Evolutionary conservation across 2,329 filamentous ascomycete genomes (phyloP), one percentile per base, ranked within the genome.

Genomic region (Colletotrichum sp.): DNA sequence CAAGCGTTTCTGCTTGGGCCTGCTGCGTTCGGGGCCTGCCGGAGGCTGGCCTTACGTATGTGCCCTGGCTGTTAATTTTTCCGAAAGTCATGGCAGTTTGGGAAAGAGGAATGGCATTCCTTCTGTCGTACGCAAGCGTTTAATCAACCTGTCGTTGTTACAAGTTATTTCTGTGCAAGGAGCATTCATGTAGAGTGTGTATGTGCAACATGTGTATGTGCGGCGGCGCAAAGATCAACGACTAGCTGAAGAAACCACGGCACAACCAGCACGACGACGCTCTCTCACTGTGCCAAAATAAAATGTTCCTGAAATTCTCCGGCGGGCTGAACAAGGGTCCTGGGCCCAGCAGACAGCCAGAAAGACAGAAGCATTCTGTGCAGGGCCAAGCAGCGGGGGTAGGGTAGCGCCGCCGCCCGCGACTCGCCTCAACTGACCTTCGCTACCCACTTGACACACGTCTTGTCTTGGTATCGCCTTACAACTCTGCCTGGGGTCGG

Each of bases 381-480:
- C 29, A 30, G 57, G 27, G 57, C 27, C 59, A 62, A 44, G 39
- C 39, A 44, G 39, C 16, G 16, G n/a, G 8, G 39, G 39, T 0
- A 44, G 39, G 36, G 16, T 39, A 39, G 15, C 36, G 36, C 25
- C 55, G 55, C 44, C 44, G 59, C 30, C 25, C 39, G 63, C 25
- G 16, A 44, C 34, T 39, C 32, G 62, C 25, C 55, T 27, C 30
- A 39, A 72, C 63, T 75, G 69, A 70, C 62, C 39, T 57, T 44
- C 62, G 55, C 67, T 75, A 32, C 63, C 36, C 29, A 75, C 69
- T 75, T 75, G 72, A 75, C 52, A 75, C 72, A 68, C 25, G 69
- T 72, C 72, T 72, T 72, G 72, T 72, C 69, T 75, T 75, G 62
- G 72, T 72, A 59, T 75, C 63, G 72, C 52, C 59, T 63, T 67